Percentiles rank a stretch among this genome's conserved stretches.
These are phyloP conservation scores for Stramenopiles sp. DNA, from an alignment of 352 stramenopile species.

Conservation along the genomic window DNA sequence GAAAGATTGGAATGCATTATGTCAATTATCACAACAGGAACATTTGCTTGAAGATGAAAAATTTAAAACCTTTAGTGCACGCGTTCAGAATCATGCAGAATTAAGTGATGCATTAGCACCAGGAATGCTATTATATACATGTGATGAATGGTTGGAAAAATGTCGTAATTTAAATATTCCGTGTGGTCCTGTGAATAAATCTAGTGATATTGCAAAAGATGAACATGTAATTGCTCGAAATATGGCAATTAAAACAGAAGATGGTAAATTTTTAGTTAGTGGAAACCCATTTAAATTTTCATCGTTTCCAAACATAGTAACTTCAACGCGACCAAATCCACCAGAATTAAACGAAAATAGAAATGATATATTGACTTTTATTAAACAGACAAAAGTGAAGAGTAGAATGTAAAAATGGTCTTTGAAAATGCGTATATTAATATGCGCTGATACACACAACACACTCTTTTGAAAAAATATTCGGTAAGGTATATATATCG, in stretches of 20 bases:
- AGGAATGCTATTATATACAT: neutral
- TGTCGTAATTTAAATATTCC: neutral
- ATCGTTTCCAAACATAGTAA: neutral
- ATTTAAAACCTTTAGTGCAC: neutral
- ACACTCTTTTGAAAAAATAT: too few species aligned
- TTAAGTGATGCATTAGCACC: neutral
- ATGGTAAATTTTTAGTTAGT: neutral
- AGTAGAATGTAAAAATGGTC: neutral
- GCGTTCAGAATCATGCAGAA: neutral
- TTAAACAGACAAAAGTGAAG: neutral
- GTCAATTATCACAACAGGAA: neutral
- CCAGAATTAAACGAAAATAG: neutral
- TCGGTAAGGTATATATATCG: too few species aligned
- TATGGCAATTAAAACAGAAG: neutral
- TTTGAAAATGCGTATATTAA: too few species aligned
- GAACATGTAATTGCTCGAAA: neutral
- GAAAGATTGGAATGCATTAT: neutral
- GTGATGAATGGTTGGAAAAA: neutral
- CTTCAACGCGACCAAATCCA: neutral
- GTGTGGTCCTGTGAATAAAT: neutral
- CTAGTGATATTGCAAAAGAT: neutral
- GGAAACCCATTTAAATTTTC: neutral
- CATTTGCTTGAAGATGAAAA: neutral
- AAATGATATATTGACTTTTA: neutral
- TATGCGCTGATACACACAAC: too few species aligned